Conservation (phyloP, 129 eudicot species). For the Centaurea solstitialis region DNA sequence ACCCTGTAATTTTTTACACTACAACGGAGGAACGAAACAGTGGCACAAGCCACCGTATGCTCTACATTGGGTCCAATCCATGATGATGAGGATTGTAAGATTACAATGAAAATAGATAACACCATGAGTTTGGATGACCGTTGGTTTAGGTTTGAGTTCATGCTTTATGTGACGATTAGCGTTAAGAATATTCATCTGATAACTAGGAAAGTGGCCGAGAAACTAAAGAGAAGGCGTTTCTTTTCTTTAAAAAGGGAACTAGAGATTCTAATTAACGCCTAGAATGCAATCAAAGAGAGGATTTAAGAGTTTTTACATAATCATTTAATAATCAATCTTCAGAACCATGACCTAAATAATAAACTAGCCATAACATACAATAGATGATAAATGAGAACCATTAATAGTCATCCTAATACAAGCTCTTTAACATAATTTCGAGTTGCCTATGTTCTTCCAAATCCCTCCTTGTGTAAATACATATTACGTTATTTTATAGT, state of each 20-base stretch:
- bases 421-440: neutral
- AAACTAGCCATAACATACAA: neutral
- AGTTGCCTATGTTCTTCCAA: neutral
- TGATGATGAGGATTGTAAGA: too few relatives aligned
- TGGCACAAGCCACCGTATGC: too few relatives aligned
- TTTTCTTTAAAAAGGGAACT: neutral
- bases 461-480: neutral
- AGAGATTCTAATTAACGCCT: neutral
- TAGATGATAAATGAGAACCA: neutral
- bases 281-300: neutral
- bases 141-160: too few relatives aligned
- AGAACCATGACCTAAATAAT: neutral
- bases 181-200: too few relatives aligned
- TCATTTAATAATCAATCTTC: neutral
- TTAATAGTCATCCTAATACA: neutral
- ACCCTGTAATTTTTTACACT: too few relatives aligned
- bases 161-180: too few relatives aligned
- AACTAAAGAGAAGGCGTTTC: neutral
- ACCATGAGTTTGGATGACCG: too few relatives aligned
- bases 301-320: neutral
- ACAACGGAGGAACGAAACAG: too few relatives aligned
- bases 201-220: neutral
- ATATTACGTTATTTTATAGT: neutral
- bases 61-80: too few relatives aligned
- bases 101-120: too few relatives aligned